Evolutionary conservation across 176 grass and related monocot genomes (phyloP).

Genomic region (Oropetium thomaeum): DNA sequence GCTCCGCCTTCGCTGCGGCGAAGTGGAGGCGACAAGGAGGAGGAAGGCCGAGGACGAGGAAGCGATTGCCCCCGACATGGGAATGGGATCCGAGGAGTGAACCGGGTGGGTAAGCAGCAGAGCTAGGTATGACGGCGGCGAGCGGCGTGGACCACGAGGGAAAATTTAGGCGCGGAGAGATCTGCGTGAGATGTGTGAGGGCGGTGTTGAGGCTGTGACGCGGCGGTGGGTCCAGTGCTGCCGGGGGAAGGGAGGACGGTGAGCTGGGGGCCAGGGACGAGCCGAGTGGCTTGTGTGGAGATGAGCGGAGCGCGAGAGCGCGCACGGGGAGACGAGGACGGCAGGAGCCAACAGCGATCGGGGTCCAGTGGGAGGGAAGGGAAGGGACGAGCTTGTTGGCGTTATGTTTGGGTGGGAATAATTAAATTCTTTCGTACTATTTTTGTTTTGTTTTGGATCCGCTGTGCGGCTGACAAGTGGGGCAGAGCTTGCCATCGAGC

Average conservation of each 20-base stretch:
- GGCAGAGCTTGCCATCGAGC: background rate
- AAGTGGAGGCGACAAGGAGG: slow-evolving; percentile 23
- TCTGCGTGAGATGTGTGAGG: slow-evolving; percentile 26
- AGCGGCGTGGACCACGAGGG: slow-evolving; percentile 33
- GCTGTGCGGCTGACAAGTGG: background rate
- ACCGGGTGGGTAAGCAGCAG: background rate
- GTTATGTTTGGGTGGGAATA: background rate
- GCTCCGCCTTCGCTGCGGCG: slow-evolving; percentile 11
- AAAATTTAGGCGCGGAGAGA: slow-evolving; percentile 14
- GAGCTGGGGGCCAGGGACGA: slow-evolving; percentile 23
- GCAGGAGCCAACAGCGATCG: background rate
- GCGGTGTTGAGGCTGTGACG: background rate
- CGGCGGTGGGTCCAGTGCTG: background rate
- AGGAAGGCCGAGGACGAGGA: slow-evolving; percentile 36
- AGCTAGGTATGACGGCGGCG: background rate
- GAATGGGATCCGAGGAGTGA: background rate
- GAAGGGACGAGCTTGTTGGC: background rate
- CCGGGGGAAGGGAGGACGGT: background rate
- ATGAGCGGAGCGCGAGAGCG: background rate
- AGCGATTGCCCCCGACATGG: slow-evolving; percentile 28
- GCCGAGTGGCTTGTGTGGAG: slow-evolving; percentile 17
- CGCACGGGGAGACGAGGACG: background rate
- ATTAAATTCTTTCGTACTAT: background rate
- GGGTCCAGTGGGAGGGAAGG: background rate
- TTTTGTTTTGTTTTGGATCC: background rate